Base-by-base conservation (phyloP, 2,329 filamentous ascomycete genomes). In the Colletotrichum paranaense region DNA sequence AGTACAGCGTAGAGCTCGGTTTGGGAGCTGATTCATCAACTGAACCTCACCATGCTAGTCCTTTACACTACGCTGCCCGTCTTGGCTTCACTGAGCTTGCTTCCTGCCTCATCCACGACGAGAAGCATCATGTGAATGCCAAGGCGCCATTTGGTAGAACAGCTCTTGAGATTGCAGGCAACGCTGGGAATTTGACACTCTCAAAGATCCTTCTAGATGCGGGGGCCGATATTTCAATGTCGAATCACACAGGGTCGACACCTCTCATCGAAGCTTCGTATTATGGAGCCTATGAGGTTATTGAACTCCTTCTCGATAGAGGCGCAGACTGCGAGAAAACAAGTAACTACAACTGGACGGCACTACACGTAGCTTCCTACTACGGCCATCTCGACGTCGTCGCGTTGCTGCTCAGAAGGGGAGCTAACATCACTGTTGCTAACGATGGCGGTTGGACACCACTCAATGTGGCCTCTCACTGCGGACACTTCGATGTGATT, bases 191-290 rank as follows among this genome's bases (percentile, higher is more conserved):
- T 7, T 9, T 30, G 2, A 60, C 71, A 11, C 57, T 73, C 7
- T 68, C 65, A 8, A 63, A 60, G 26, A 30, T 74, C 8, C 68
- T 75, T 24, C 55, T 74, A 5, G 49, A 59, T 12, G 5, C 58
- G 5, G 59, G 64, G 4, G 56, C 66, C 16, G 24, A 72, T 30
- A 9, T 46, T 5, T 19, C 46, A 2, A 38, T 12, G 5, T 2
- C 16, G 0, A 12, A 55, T 22, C 6, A 49, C 8, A 9, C 49
- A 3, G 60, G 59, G 14, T 7, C 3, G 12, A 73, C 66, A 19
- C 53, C 62, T 6, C 30, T 70, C 11, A 28, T 49, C 24, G 7
- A 12, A 2, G 74, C 55, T 2, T 30, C 71, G 5, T 19, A 9
- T 5, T 22, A 42, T 2, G 67, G 67, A 3, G 52, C 52, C 35